phyloP scores from a whole-genome alignment of 2,329 filamentous ascomycete species.

The Paecilomyces formosus region DNA sequence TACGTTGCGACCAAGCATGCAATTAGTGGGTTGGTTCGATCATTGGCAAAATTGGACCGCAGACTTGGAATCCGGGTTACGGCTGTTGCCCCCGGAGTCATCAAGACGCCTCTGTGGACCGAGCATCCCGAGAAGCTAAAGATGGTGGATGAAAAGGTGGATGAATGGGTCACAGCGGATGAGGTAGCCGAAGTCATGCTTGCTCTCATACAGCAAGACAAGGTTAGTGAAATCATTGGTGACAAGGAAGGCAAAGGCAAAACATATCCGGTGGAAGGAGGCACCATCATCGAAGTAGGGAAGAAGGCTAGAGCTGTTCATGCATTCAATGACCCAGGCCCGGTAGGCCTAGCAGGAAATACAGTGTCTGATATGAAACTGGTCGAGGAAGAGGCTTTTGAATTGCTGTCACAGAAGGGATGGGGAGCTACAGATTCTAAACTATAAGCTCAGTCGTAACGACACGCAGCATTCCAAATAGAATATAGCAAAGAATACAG shows the following conservation, averaged over 20 bases:
- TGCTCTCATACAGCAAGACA: slow-evolving; percentile 44
- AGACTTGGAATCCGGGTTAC: slow-evolving; percentile 49
- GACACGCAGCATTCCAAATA: not conserved
- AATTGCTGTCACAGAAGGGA: slow-evolving; percentile 38
- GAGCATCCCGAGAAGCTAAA: slow-evolving; percentile 54
- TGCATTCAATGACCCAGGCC: slow-evolving; percentile 48
- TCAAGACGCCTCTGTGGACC: slow-evolving; percentile 56
- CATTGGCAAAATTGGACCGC: slow-evolving; percentile 42
- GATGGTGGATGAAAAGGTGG: slow-evolving; percentile 40
- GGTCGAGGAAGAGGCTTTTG: slow-evolving; percentile 44
- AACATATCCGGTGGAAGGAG: slow-evolving; percentile 35
- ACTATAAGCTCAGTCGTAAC: slow-evolving; percentile 8
- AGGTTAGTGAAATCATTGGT: slow-evolving; percentile 29
- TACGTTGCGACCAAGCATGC: slow-evolving; percentile 45
- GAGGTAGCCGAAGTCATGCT: slow-evolving; percentile 55
- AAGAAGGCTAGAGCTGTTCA: slow-evolving; percentile 46
- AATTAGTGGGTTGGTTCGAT: slow-evolving; percentile 43
- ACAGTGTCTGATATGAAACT: slow-evolving; percentile 35
- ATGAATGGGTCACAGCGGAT: slow-evolving; percentile 54
- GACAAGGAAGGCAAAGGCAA: slow-evolving; percentile 20
- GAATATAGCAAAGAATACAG: not conserved
- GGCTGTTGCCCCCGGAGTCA: slow-evolving; percentile 53
- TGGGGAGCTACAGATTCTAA: slow-evolving; percentile 38
- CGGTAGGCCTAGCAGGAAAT: slow-evolving; percentile 39
- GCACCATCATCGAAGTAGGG: slow-evolving; percentile 50